phyloP scores from a whole-genome alignment of 352 stramenopile genomes.

The Phytophthora pini region DNA sequence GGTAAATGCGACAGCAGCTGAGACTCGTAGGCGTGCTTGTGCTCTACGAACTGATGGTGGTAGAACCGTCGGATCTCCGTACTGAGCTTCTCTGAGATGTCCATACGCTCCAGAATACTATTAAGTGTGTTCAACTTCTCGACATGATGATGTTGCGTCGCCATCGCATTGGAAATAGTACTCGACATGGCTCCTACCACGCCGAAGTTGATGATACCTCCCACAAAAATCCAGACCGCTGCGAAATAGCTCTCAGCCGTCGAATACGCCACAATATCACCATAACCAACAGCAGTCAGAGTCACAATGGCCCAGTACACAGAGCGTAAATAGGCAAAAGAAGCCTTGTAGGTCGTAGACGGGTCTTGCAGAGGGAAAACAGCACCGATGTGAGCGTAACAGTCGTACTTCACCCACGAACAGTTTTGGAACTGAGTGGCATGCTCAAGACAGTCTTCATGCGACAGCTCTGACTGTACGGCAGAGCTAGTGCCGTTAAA shows the following conservation, averaged over 20 bases:
- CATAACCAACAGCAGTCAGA: slow-evolving; percentile 79
- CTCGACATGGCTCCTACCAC: slow-evolving; percentile 86
- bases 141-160: slow-evolving; percentile 68
- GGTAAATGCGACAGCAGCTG: slow-evolving; percentile 69
- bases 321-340: slow-evolving; percentile 76
- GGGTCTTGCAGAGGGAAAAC: slow-evolving; percentile 53
- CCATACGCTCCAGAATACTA: slow-evolving; percentile 66
- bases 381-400: slow-evolving; percentile 63
- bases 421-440: slow-evolving; percentile 69
- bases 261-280: slow-evolving; percentile 78
- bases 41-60: slow-evolving; percentile 70
- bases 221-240: slow-evolving; percentile 77
- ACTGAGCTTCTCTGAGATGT: slow-evolving; percentile 64
- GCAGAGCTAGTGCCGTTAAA: slow-evolving; percentile 2
- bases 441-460: slow-evolving; percentile 53
- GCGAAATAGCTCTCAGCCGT: slow-evolving; percentile 80
- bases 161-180: slow-evolving; percentile 73
- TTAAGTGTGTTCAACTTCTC: slow-evolving; percentile 82
- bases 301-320: slow-evolving; percentile 82
- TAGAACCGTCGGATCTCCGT: slow-evolving; percentile 83
- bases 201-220: slow-evolving; percentile 81
- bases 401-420: slow-evolving; percentile 76
- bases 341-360: slow-evolving; percentile 47
- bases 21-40: slow-evolving; percentile 78
- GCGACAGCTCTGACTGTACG: slow-evolving; percentile 11